A percentile compares a stretch with the other conserved stretches of the same genome.
Conservation (phyloP, 2,329 filamentous ascomycete genomes). For the Metarhizium sp. region DNA sequence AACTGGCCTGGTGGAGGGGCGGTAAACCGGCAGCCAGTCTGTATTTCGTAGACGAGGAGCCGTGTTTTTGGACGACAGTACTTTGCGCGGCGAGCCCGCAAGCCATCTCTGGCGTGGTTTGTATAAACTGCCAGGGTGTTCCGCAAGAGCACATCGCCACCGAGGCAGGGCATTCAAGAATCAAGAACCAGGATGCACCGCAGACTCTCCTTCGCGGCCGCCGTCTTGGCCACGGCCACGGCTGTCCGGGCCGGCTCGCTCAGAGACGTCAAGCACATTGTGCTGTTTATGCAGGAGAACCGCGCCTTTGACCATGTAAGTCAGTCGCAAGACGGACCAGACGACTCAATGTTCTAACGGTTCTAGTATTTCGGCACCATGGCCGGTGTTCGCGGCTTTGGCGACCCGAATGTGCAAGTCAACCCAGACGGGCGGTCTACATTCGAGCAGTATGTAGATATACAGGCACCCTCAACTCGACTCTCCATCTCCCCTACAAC, state of each 20-base stretch:
- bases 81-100: too few relatives aligned
- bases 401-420: constrained; percentile 26
- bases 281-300: constrained; percentile 47
- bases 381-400: constrained; percentile 44
- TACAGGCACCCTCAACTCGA: too few relatives aligned
- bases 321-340: neutral
- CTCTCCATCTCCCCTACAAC: neutral
- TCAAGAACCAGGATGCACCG: neutral
- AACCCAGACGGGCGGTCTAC: constrained; percentile 28
- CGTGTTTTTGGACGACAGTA: too few relatives aligned
- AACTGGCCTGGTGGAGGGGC: neutral
- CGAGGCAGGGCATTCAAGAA: neutral
- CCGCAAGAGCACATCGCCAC: too few relatives aligned
- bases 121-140: too few relatives aligned
- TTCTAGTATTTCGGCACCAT: constrained; percentile 44
- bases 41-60: too few relatives aligned
- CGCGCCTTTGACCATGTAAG: constrained; percentile 22
- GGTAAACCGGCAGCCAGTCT: too few relatives aligned
- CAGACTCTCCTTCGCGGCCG: neutral
- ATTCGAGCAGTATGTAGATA: constrained; percentile 36
- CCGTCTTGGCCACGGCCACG: constrained; percentile 10
- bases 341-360: neutral
- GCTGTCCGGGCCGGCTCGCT: constrained; percentile 27
- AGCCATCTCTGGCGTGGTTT: too few relatives aligned
- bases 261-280: constrained; percentile 44